Percentiles rank a stretch among this genome's conserved stretches.
phyloP scores from a whole-genome alignment of 2,329 filamentous ascomycete species.

The Acrocalymma vagum region DNA sequence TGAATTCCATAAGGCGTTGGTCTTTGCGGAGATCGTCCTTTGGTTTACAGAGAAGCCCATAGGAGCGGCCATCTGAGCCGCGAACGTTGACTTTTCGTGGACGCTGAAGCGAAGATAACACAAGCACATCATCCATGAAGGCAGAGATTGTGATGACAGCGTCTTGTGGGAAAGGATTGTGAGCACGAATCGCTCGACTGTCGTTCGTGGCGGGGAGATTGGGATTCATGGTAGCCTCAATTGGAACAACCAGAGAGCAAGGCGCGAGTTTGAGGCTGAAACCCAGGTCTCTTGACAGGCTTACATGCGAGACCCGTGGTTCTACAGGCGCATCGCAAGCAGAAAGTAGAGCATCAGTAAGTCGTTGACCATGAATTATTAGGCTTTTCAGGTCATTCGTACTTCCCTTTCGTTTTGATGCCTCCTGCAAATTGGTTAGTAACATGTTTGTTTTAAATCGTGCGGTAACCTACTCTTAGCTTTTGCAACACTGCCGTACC shows the following conservation, averaged over 20 bases:
- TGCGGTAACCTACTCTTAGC: conserved; percentile 41
- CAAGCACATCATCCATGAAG: conserved; percentile 87
- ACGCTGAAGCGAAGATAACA: conserved; percentile 90
- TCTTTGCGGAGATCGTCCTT: conserved; percentile 98
- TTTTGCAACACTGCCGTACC: conserved; percentile 55
- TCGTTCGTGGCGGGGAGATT: conserved; percentile 78
- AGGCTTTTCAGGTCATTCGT: conserved; percentile 72
- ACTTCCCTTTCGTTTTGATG: conserved; percentile 63
- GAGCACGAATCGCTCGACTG: conserved; percentile 70
- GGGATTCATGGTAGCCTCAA: conserved; percentile 84
- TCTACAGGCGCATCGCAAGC: conserved; percentile 83
- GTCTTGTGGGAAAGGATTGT: conserved; percentile 88
- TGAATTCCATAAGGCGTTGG: conserved; percentile 99
- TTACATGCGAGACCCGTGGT: conserved; percentile 74
- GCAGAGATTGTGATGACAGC: conserved; percentile 81
- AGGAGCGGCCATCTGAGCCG: conserved; percentile 87
- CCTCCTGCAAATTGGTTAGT: conserved; percentile 54
- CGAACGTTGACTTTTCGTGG: conserved; percentile 88
- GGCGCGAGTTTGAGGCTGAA: conserved; percentile 88
- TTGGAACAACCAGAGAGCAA: conserved; percentile 85
- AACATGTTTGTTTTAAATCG: conserved; percentile 24
- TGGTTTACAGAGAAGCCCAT: conserved; percentile 94
- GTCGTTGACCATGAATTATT: conserved; percentile 79
- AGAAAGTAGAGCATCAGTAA: conserved; percentile 81
- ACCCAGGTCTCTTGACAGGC: conserved; percentile 76